Base-by-base conservation (phyloP, 169 alveolate genomes). In the Sarcocystis neurona region DNA sequence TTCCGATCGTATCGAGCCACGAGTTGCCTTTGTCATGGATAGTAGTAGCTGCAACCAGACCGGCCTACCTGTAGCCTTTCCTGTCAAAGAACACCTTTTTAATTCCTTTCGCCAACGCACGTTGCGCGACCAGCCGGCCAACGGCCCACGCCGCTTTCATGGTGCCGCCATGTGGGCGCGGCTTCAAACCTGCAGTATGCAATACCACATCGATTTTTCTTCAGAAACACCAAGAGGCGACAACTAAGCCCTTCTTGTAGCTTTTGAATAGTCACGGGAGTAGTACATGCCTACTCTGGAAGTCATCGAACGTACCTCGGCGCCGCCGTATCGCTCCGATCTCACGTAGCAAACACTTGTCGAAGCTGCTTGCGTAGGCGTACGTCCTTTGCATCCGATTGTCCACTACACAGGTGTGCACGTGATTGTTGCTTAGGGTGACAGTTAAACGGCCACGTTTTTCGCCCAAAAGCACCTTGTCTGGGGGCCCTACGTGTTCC, bases 341-440 rank as follows among this genome's bases (percentile, higher is more conserved):
- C 46, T 72, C 82, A 30, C 2, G 20, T 32, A 48, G 82, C 30
- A 72, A 53, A 5, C 43, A 32, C 15, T 47, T 34, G 23, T 72
- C 82, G 23, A 72, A 72, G 53, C 82, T 72, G 82, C 46, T 72
- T 12, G 82, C 82, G 56, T 72, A 72, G 34, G 82, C 82, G 27
- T 72, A 72, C 12, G 82, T 72, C 15, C 82, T 15, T 56, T 72
- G 82, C 30, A 43, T n/a, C 4, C 82, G 50, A 27, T 72, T 72
- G 82, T 72, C 53, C 4, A 72, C 82, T 23, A 72, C 53, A 39
- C 82, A 72, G 1, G 82, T 56, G 56, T 72, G 82, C 43, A 72
- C 82, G 34, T 72, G 82, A 27, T 72, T 72, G 82, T 72, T 72
- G 56, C 82, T 72, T 4, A 72, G 82, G 23, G 82, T 72, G 30